Evolutionary conservation across 2,329 filamentous ascomycete genomes (phyloP), one percentile per base, ranked within the genome.

Genomic region (Alternaria brassicae): DNA sequence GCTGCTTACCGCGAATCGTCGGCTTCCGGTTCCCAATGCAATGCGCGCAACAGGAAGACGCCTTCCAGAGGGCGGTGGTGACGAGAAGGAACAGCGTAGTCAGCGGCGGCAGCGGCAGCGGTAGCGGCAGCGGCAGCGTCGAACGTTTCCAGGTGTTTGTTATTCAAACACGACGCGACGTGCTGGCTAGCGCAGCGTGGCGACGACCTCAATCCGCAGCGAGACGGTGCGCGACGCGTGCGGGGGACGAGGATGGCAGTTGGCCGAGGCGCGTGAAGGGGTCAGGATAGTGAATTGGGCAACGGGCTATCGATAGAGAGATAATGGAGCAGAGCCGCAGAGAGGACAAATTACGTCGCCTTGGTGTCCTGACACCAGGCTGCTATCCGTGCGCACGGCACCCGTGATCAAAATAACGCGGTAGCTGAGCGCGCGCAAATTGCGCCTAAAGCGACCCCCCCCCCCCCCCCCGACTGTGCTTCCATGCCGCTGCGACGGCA

Each of bases 241-340:
- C 41, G 55, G 51, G 52, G 55, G 32, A 30, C 10, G 28, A 7
- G 15, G 56, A 60, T 52, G 52, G 32, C 53, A 51, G 53, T 6
- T 40, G 21, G 60, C 21, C 48, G 51, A 28, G 54, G 40, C 49
- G 53, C 52, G 37, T 36, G 34, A 36, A 48, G 32, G 40, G 49
- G 60, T 53, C 47, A 23, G 44, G 55, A 40, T 40, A 44, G 23
- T 52, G 55, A 51, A 48, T 44, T 62, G 51, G n/a, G n/a, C n/a
- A n/a, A n/a, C n/a, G n/a, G n/a, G 55, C 61, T 63, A 63, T 63
- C 61, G 61, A 63, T 63, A 63, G 59, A 56, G 41, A 56, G 56
- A 51, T 39, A 45, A 40, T 58, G 53, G 58, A 62, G 60, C 61
- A 63, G 61, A 63, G 61, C 61, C 61, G 61, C 61, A 63, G 59